Base-by-base conservation (phyloP, 331 rosid species). In the Phaseolus coccineus region DNA sequence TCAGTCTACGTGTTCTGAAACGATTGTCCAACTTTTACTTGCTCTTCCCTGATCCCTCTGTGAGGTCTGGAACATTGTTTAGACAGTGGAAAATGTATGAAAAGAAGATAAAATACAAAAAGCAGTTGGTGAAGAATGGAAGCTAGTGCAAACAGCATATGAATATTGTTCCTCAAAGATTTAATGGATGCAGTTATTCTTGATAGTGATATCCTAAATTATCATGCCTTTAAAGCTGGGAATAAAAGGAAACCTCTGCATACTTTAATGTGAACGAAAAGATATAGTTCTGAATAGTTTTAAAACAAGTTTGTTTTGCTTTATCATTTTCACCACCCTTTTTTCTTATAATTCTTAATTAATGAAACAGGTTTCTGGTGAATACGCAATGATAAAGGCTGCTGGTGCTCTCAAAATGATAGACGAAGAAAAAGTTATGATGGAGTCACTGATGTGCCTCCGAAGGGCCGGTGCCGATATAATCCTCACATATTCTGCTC, bases 361-460 rank as follows among this genome's bases (percentile, higher is more conserved):
- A 19, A 30, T 77, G 50, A 37, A 55, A 68, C 52, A 96, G 99
- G 99, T 96, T 66, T 96, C 99, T 15, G 99, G 99, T 19, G 98
- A 93, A 76, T 96, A 93, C 73, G 91, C 99, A 3, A 96, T 93
- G 97, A 93, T 93, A 77, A 93, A 96, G 84, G 99, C 97, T 7
- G 97, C 91, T 2, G 96, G 91, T 30, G 90, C 90, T 22, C 93
- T 91, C 1, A 90, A 91, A 82, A 91, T 91, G 99, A 90, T 93
- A 27, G 98, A 93, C 0, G 99, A 96, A 84, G 93, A 96, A 71
- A 89, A 80, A 77, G 99, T 96, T 51, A 93, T 96, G 99, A 71
- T 96, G 93, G 99, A 96, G 74, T 96, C 99, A 2, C 78, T 96
- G 31, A 24, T 96, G 88, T 93, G 99, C 81, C 92, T 96, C 71